Evolutionary conservation across 306 rosid genomes (phyloP).

Genomic region (Astragalus glycyphyllos): DNA sequence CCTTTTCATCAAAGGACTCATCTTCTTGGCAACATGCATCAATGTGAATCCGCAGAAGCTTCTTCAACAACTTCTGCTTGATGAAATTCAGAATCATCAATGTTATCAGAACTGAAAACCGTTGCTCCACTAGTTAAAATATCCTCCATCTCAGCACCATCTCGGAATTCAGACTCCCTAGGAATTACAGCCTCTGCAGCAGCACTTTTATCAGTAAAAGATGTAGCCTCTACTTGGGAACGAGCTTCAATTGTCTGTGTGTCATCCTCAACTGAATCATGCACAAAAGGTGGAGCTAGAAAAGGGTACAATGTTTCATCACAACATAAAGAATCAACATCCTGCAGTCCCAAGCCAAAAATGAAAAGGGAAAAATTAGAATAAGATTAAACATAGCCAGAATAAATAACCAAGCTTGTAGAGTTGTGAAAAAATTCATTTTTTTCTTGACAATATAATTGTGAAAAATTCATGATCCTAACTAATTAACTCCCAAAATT

Average conservation of each 20-base stretch:
- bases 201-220: conserved; percentile 25
- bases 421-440: conserved; percentile 2
- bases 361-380: conserved; percentile 16
- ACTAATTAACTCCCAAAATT: background rate
- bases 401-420: conserved; percentile 5
- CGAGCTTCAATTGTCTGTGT: conserved; percentile 21
- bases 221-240: conserved; percentile 33
- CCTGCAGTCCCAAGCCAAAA: conserved; percentile 22
- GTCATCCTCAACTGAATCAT: conserved; percentile 22
- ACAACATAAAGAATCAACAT: conserved; percentile 31
- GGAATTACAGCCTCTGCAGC: conserved; percentile 27
- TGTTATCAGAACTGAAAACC: no score
- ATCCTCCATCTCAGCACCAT: conserved; percentile 37
- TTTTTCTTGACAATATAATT: conserved; percentile 31
- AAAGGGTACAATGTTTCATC: conserved; percentile 19
- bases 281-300: conserved; percentile 42
- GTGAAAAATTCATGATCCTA: conserved; percentile 37
- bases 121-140: background rate
- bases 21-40: conserved; percentile 13
- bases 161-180: conserved; percentile 24
- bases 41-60: conserved; percentile 34
- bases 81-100: no score
- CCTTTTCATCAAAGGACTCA: conserved; percentile 32
- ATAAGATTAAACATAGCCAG: background rate
- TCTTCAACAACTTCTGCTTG: background rate